phyloP scores from a whole-genome alignment of 495 filamentous ascomycete genomes.

The Neurospora sp. region DNA sequence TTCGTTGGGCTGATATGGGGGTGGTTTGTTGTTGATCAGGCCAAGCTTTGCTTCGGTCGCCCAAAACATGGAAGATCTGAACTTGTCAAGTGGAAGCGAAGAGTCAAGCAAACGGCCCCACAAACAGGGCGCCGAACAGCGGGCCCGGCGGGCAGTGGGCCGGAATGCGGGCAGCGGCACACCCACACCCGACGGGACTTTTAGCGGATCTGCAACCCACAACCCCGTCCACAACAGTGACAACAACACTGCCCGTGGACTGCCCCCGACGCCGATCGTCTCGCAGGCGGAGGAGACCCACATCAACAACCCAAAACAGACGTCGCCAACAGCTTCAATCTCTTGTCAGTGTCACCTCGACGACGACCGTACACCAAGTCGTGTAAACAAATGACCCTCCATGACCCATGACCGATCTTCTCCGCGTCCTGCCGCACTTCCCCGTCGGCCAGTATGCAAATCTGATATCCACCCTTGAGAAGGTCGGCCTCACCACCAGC shows the following conservation, averaged over 20 bases:
- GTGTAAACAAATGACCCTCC: background rate
- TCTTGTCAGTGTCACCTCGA: background rate
- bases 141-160: background rate
- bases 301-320: background rate
- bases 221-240: background rate
- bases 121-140: background rate
- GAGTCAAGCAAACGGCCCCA: background rate
- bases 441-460: slow-evolving; percentile 54
- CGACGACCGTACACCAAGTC: background rate
- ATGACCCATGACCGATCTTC: slow-evolving; percentile 73
- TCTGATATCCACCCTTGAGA: slow-evolving; percentile 73
- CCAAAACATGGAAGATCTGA: background rate
- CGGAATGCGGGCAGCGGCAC: background rate
- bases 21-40: background rate
- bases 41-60: background rate
- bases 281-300: background rate
- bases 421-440: slow-evolving; percentile 72
- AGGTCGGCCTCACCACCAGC: slow-evolving; percentile 59
- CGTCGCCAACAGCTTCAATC: background rate
- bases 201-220: background rate
- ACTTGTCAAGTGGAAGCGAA: background rate
- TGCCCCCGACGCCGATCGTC: background rate
- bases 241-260: background rate
- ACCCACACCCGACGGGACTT: background rate
- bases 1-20: background rate